Conservation (phyloP, 441 rosid species). For the Jatropha podagrica region DNA sequence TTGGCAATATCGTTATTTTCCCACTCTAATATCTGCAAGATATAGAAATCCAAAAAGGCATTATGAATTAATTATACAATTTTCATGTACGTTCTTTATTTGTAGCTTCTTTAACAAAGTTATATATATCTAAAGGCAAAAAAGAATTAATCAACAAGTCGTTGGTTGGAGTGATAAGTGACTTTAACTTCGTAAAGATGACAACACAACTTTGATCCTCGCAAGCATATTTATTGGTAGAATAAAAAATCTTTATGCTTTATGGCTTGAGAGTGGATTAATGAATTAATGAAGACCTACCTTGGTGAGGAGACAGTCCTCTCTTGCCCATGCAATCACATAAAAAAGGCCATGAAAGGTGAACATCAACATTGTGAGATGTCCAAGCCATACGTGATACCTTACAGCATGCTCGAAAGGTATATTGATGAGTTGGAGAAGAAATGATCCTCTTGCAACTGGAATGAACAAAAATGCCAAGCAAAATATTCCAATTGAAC, state of each 20-base stretch:
- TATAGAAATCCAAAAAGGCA: too few relatives aligned
- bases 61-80: too few relatives aligned
- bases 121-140: too few relatives aligned
- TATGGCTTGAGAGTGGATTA: too few relatives aligned
- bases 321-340: conserved; percentile 42
- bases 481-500: conserved; percentile 65
- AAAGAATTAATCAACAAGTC: too few relatives aligned
- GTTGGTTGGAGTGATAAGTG: too few relatives aligned
- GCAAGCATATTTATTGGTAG: too few relatives aligned
- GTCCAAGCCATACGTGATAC: conserved; percentile 64
- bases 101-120: too few relatives aligned
- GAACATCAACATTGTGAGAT: conserved; percentile 41
- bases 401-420: conserved; percentile 53
- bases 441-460: conserved; percentile 52
- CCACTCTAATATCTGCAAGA: conserved; percentile 3
- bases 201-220: too few relatives aligned
- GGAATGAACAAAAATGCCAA: conserved; percentile 62
- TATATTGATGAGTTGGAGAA: conserved; percentile 48
- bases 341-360: conserved; percentile 49
- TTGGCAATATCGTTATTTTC: conserved; percentile 25
- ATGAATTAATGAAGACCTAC: conserved; percentile 35
- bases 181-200: neutral
- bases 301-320: conserved; percentile 35
- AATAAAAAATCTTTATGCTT: neutral
- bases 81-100: too few relatives aligned